Evolutionary conservation across 2,329 filamentous ascomycete species (phyloP), one percentile per base, ranked within the genome.

Genomic region (Monascus ruber): DNA sequence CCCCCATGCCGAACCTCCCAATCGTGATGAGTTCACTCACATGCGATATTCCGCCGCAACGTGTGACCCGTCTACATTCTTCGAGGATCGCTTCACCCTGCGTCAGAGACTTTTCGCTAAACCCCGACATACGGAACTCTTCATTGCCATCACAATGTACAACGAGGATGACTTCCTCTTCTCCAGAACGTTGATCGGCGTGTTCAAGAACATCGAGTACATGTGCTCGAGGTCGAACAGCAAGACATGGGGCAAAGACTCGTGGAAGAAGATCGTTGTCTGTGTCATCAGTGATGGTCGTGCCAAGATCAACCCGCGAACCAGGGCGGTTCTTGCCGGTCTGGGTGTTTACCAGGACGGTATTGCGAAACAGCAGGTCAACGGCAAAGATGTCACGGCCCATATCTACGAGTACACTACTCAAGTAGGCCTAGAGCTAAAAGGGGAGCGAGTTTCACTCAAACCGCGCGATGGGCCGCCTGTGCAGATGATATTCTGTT

Each of bases 251-350:
- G 91, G 91, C 49, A 91, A 93, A 62, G 86, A 94, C 53, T 88
- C 89, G 4, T 98, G 91, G 91, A 96, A 98, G 71, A 98, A 98
- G 72, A 96, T 98, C 53, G 91, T 98, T 6, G 91, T 98, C 7
- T 96, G 89, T 61, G 79, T 98, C 34, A 91, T 98, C 48, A 95
- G 87, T 53, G 91, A 98, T 55, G 91, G 91, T 43, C 87, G 91
- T 76, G 83, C 81, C 44, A 95, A 95, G 71, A 98, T 98, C 69
- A 95, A 96, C 62, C 78, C 85, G 2, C 73, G 91, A 47, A 98
- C 91, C 2, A 80, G 83, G 55, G 87, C 89, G 28, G 78, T 96
- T 11, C 68, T 98, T 37, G 88, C 91, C 17, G 91, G 81, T 64
- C 80, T 98, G 73, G 91, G 91, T 56, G 86, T 95, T 36, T 98